Conservation (phyloP, 768 basidiomycete species). For the Strobilomyces dryophilus region DNA sequence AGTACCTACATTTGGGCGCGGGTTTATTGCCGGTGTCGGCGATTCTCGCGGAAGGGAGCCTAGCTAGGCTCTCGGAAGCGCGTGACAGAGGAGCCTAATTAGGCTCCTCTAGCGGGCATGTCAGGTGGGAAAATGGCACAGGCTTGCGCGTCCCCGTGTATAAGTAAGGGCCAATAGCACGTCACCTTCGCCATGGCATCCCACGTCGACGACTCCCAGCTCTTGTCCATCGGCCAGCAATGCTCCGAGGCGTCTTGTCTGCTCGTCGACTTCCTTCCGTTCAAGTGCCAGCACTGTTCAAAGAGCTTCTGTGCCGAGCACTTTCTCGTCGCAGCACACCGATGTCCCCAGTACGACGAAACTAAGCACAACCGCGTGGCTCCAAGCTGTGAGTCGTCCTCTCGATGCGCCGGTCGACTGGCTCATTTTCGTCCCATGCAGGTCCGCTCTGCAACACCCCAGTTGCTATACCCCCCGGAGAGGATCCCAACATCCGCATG, state of each 20-base stretch:
- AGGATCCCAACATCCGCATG: constrained; percentile 81
- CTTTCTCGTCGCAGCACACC: constrained; percentile 64
- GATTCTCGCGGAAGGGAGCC: too few relatives aligned
- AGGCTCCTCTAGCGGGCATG: too few relatives aligned
- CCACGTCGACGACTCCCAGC: constrained; percentile 37
- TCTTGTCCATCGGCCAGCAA: constrained; percentile 66
- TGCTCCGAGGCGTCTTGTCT: constrained; percentile 65
- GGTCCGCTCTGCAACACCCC: constrained; percentile 77
- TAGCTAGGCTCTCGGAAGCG: too few relatives aligned
- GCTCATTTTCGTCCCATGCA: constrained; percentile 22
- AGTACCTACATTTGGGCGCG: too few relatives aligned
- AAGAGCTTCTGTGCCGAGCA: constrained; percentile 74
- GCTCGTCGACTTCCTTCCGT: constrained; percentile 80
- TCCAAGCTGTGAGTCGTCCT: constrained; percentile 55
- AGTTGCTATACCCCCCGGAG: constrained; percentile 68
- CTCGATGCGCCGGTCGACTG: neutral
- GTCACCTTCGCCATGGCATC: constrained; percentile 1
- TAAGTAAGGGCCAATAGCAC: too few relatives aligned
- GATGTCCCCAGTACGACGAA: constrained; percentile 68
- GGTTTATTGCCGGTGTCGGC: too few relatives aligned
- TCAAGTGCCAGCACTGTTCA: constrained; percentile 80
- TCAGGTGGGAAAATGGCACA: neutral
- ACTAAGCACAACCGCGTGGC: constrained; percentile 69
- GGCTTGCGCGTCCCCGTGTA: constrained; percentile 27
- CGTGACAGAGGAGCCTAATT: too few relatives aligned